Conservation (phyloP, 2,329 filamentous ascomycete species). For the Arthroderma sp. region DNA sequence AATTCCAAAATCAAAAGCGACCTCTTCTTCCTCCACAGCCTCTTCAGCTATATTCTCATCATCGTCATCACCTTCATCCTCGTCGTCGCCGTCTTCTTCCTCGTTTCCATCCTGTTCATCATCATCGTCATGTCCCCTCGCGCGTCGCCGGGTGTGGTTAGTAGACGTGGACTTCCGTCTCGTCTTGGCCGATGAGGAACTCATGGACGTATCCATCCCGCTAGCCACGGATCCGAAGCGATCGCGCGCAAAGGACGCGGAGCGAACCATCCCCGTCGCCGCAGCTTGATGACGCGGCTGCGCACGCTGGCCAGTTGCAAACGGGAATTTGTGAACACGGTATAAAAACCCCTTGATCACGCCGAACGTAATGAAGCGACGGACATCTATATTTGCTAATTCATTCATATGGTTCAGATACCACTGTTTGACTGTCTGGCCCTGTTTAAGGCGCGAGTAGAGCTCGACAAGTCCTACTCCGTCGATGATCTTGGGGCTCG, state of each 20-base stretch:
- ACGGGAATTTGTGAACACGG: conserved; percentile 80
- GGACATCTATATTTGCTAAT: conserved; percentile 67
- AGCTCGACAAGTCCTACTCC: conserved; percentile 55
- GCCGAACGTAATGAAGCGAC: conserved; percentile 87
- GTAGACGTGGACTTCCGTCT: not conserved
- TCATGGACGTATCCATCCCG: conserved; percentile 1
- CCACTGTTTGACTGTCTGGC: conserved; percentile 78
- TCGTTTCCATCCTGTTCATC: not conserved
- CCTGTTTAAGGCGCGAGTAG: conserved; percentile 73
- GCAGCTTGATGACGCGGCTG: conserved; percentile 14
- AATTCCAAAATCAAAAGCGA: conserved; percentile 17
- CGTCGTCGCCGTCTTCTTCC: not conserved
- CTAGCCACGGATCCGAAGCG: conserved; percentile 5
- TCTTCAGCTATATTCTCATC: conserved; percentile 4
- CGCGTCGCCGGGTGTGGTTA: not conserved
- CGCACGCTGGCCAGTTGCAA: conserved; percentile 33
- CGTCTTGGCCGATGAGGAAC: not conserved
- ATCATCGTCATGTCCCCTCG: not conserved
- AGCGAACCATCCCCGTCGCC: conserved; percentile 5
- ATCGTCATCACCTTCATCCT: conserved; percentile 1
- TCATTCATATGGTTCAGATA: conserved; percentile 60
- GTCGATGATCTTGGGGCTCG: conserved; percentile 19
- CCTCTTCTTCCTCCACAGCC: conserved; percentile 6
- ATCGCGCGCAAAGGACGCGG: conserved; percentile 7
- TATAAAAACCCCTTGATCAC: conserved; percentile 92